phyloP scores from a whole-genome alignment of 169 alveolate species.

The Neospora caninum region DNA sequence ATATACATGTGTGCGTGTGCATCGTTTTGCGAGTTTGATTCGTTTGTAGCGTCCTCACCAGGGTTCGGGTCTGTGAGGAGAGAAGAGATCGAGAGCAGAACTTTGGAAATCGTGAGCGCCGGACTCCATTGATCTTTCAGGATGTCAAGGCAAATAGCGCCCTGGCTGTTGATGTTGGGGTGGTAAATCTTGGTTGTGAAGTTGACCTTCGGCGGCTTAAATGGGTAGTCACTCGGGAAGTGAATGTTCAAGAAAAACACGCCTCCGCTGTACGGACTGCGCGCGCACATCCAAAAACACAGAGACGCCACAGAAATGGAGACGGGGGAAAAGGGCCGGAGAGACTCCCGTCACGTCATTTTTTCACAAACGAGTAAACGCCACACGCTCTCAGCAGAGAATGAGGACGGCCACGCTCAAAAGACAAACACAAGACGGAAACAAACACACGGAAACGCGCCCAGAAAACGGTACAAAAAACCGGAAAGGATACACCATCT shows the following conservation, averaged over 20 bases:
- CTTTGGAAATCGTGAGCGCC: conserved; percentile 98
- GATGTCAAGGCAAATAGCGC: conserved; percentile 98
- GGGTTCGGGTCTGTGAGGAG: conserved; percentile 99
- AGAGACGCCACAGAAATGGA: too few relatives aligned
- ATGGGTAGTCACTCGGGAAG: conserved; percentile 99
- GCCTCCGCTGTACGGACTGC: conserved; percentile 96
- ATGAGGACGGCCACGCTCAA: too few relatives aligned
- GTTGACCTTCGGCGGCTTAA: conserved; percentile 98
- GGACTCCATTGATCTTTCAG: conserved; percentile 99
- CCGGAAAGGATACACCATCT: too few relatives aligned
- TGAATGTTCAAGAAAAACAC: conserved; percentile 97
- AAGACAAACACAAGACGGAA: too few relatives aligned
- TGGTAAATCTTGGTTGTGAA: conserved; percentile 98
- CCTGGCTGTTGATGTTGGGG: conserved; percentile 94
- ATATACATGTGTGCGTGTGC: not conserved
- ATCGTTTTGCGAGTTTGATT: not conserved
- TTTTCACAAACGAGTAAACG: too few relatives aligned
- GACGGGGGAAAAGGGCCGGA: too few relatives aligned
- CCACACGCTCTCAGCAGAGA: too few relatives aligned
- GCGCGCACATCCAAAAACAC: too few relatives aligned
- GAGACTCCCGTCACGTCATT: too few relatives aligned
- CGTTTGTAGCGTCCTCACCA: not conserved
- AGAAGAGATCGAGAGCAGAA: conserved; percentile 96
- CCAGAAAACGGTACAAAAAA: not conserved
- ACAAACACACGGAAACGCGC: too few relatives aligned